Evolutionary conservation across 441 rosid genomes (phyloP), one percentile per base, ranked within the genome.

Genomic region (Croton setiger): DNA sequence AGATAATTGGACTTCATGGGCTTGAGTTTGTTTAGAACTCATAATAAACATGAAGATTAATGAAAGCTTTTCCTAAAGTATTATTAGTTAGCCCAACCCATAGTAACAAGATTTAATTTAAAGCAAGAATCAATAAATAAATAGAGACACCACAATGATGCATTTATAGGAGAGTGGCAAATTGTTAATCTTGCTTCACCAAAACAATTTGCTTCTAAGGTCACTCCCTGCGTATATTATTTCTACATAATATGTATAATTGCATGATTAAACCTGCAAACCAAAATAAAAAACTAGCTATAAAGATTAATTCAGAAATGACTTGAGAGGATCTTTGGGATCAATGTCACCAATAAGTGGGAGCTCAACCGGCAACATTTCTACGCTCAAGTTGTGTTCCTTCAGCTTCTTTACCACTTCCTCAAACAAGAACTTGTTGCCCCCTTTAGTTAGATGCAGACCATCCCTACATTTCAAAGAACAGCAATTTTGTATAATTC

Each of bases 351-450:
- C 7, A 4, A 55, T 55, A 1, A 27, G 36, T 55, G 59, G 59
- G 17, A 55, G 59, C 23, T 55, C 59, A 55, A 55, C 36, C 4
- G 36, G 59, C 59, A 55, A 55, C 13, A 7, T 55, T 36, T 55
- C 59, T 55, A 23, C 36, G 5, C 59, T 55, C 59, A 55, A 11
- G 0, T 36, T 36, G 45, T 67, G 64, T 31, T 79, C 86, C 68
- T 73, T 80, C 66, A 92, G 83, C 79, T 80, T 84, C 63, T 7
- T 61, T 21, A 84, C 76, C 68, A 90, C 87, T 77, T 90, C 93
- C 78, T 90, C 87, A 41, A 84, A 92, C 70, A 88, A 87, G 17
- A 88, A n/a, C 80, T 72, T 86, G 80, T 87, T 88, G 9, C 98
- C 97, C 0, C 48, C 56, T 68, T 48, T 69, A 44, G 81, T 75